Conservation (phyloP, 2,329 filamentous ascomycete species). For the Fusarium sp. region DNA sequence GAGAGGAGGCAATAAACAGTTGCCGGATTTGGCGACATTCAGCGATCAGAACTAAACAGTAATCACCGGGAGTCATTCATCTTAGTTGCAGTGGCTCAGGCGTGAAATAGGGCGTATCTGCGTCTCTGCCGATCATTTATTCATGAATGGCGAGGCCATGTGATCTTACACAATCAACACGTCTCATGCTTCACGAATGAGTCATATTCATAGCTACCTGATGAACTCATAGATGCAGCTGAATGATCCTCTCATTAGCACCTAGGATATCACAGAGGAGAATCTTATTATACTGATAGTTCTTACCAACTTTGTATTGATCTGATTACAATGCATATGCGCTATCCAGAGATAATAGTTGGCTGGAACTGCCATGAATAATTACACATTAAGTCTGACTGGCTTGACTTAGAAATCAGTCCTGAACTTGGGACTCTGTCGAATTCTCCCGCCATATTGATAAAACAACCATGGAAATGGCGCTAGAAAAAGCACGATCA, state of each 20-base stretch:
- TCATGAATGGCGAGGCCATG: not conserved
- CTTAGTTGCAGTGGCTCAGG: not conserved
- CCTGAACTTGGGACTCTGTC: not conserved
- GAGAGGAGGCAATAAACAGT: not conserved
- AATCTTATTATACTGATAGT: not conserved
- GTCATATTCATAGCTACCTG: not conserved
- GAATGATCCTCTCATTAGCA: not conserved
- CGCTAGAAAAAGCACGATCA: not conserved
- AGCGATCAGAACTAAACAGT: not conserved
- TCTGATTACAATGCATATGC: not conserved
- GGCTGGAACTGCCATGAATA: not conserved
- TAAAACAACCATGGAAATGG: not conserved
- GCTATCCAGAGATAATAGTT: not conserved
- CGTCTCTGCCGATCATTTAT: not conserved
- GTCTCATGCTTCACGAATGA: not conserved
- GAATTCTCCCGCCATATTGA: not conserved
- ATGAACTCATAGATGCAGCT: not conserved
- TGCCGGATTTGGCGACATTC: not conserved
- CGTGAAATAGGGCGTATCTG: not conserved
- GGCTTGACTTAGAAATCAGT: not conserved
- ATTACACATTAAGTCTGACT: not conserved
- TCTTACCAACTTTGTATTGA: not conserved
- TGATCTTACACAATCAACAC: not conserved
- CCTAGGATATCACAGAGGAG: rapidly evolving
- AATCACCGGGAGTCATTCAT: no score